Conservation (phyloP, 257 asterid genomes). For the Solanum peruvianum region DNA sequence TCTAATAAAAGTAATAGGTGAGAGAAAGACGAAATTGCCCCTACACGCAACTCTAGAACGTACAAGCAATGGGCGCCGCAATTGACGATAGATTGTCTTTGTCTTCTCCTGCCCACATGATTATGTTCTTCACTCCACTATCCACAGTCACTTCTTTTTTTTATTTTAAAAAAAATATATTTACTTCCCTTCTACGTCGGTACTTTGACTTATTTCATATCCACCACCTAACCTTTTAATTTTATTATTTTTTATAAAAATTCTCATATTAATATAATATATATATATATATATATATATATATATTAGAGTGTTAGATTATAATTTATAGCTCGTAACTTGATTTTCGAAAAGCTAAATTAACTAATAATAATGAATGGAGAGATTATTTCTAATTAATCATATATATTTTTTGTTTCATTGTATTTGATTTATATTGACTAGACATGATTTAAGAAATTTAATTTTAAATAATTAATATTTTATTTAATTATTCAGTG, state of each 20-base stretch:
- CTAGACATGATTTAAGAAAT: no score
- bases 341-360: no score
- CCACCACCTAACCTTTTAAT: neutral
- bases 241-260: no score
- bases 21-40: neutral
- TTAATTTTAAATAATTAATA: no score
- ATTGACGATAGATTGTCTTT: conserved; percentile 25
- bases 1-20: neutral
- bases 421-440: no score
- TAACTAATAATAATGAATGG: no score
- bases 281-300: neutral
- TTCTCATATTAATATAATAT: neutral
- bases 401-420: no score
- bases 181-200: conserved; percentile 7
- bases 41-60: neutral
- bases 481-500: no score
- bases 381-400: no score
- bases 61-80: conserved; percentile 25
- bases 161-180: no score
- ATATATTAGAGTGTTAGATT: neutral
- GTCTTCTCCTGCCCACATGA: neutral
- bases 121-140: neutral
- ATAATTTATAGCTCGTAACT: no score
- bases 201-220: conserved; percentile 4
- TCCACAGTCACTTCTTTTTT: neutral